These are phyloP conservation scores for Clonostachys sp. DNA, from an alignment of 2,329 filamentous ascomycete species.

Conservation along the genomic window DNA sequence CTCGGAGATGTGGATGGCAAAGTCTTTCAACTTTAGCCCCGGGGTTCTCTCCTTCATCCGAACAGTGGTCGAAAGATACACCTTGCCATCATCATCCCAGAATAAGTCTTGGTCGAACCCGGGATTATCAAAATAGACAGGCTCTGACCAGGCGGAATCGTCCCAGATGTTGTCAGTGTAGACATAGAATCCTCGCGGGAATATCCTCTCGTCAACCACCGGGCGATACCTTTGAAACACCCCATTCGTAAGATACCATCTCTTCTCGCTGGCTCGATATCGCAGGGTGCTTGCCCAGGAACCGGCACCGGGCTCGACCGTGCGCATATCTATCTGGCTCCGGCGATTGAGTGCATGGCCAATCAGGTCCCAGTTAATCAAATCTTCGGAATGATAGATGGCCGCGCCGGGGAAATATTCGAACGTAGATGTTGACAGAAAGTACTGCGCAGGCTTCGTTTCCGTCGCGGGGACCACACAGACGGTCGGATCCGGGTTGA, in stretches of 20 bases:
- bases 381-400: slow-evolving; percentile 51
- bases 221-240: slow-evolving; percentile 37
- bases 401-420: slow-evolving; percentile 59
- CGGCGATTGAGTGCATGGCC: slow-evolving; percentile 44
- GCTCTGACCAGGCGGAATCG: slow-evolving; percentile 44
- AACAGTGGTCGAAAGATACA: slow-evolving; percentile 40
- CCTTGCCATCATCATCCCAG: slow-evolving; percentile 43
- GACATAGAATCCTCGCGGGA: slow-evolving; percentile 49
- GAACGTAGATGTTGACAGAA: slow-evolving; percentile 57
- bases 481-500: slow-evolving; percentile 57
- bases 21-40: slow-evolving; percentile 39
- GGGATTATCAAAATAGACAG: slow-evolving; percentile 47
- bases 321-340: slow-evolving; percentile 46
- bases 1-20: slow-evolving; percentile 41
- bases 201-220: slow-evolving; percentile 36
- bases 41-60: slow-evolving; percentile 26
- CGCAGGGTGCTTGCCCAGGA: slow-evolving; percentile 43
- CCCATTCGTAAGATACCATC: slow-evolving; percentile 41
- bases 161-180: slow-evolving; percentile 48
- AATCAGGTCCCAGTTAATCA: slow-evolving; percentile 47
- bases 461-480: slow-evolving; percentile 25
- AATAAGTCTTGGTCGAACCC: slow-evolving; percentile 50
- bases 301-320: slow-evolving; percentile 44
- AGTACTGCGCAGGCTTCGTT: slow-evolving; percentile 33
- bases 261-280: slow-evolving; percentile 26